phyloP scores from a whole-genome alignment of 495 filamentous ascomycete genomes.

The Penicillium pancosmium region DNA sequence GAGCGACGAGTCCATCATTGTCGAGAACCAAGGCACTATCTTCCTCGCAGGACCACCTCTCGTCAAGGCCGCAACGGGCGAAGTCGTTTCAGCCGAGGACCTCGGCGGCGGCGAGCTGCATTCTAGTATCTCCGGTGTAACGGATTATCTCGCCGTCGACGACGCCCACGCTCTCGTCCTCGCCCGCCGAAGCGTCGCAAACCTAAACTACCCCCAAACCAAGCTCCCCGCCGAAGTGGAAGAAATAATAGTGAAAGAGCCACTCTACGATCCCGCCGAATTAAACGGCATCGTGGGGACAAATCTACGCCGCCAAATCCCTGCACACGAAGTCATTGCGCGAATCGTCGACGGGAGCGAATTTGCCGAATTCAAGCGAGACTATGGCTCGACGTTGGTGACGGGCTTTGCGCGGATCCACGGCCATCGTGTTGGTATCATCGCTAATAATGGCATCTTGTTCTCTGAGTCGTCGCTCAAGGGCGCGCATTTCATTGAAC shows the following conservation, averaged over 20 bases:
- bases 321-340: conserved; percentile 88
- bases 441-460: conserved; percentile 97
- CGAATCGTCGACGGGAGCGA: conserved; percentile 89
- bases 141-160: conserved; percentile 93
- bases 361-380: conserved; percentile 93
- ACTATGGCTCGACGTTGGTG: conserved; percentile 88
- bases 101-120: conserved; percentile 93
- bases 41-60: conserved; percentile 95
- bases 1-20: conserved; percentile 97
- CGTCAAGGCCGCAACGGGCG: conserved; percentile 95
- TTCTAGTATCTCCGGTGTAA: conserved; percentile 88
- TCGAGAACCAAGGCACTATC: conserved; percentile 91
- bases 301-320: conserved; percentile 81
- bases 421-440: conserved; percentile 87
- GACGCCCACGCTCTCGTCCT: conserved; percentile 92
- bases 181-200: conserved; percentile 78
- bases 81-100: conserved; percentile 89
- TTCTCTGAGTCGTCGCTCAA: conserved; percentile 90
- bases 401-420: conserved; percentile 93
- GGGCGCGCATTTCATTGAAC: conserved; percentile 96
- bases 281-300: conserved; percentile 86
- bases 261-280: conserved; percentile 79
- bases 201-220: conserved; percentile 78
- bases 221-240: conserved; percentile 25
- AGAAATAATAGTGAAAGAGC: conserved; percentile 58